Evolutionary conservation across 2,329 filamentous ascomycete genomes (phyloP).

Genomic region (Nigrograna mackinnonii): DNA sequence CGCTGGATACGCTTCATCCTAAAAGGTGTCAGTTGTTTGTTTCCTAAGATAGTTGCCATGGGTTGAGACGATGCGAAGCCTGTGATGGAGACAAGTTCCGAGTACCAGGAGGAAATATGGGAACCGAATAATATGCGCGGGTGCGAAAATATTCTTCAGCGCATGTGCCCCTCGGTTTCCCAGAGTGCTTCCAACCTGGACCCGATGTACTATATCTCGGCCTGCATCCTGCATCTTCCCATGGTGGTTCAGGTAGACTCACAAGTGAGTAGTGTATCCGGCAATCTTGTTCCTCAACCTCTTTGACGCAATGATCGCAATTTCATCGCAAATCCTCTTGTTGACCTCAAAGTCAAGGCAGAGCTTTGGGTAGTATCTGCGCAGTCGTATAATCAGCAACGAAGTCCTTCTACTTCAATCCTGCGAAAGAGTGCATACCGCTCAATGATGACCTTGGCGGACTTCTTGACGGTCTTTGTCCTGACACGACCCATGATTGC

Average conservation of each 20-base stretch:
- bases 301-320: slow-evolving; percentile 99
- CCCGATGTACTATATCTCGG: not conserved
- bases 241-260: slow-evolving; percentile 48
- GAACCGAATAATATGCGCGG: too few species aligned
- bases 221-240: not conserved
- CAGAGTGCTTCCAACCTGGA: not conserved
- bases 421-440: slow-evolving; percentile 12
- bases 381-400: too few species aligned
- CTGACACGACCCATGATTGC: slow-evolving; percentile 60
- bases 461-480: slow-evolving; percentile 74
- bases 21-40: not conserved
- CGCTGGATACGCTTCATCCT: slow-evolving; percentile 99
- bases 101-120: too few species aligned
- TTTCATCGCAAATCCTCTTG: slow-evolving; percentile 82
- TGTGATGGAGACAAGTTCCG: too few species aligned
- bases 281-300: slow-evolving; percentile 99
- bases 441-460: slow-evolving; percentile 99
- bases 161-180: not conserved
- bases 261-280: slow-evolving; percentile 81
- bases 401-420: too few species aligned
- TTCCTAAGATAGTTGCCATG: too few species aligned
- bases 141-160: not conserved
- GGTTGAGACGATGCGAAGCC: not conserved
- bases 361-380: slow-evolving; percentile 77
- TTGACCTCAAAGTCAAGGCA: slow-evolving; percentile 99